Percentiles rank a stretch among this genome's conserved stretches.
These are phyloP conservation scores for Peronosclerospora sorghi DNA, from an alignment of 352 stramenopile species.

Conservation along the genomic window DNA sequence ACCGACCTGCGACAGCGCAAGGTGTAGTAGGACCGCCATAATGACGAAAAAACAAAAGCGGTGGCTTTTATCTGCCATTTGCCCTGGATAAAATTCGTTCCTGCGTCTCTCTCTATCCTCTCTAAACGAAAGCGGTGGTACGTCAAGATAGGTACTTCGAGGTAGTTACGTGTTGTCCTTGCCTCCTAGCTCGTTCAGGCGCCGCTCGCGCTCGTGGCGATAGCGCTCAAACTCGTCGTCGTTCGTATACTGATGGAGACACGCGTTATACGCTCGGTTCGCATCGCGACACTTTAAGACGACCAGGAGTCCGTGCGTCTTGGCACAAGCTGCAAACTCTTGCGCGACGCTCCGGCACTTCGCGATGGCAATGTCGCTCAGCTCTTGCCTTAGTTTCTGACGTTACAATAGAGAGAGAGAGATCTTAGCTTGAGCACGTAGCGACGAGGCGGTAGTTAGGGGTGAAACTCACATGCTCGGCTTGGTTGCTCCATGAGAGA, in stretches of 20 bases:
- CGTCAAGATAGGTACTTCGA: too few relatives aligned
- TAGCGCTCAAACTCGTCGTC: slow-evolving; percentile 60
- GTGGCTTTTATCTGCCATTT: not conserved
- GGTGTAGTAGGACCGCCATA: slow-evolving; percentile 6
- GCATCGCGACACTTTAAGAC: slow-evolving; percentile 60
- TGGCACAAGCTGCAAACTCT: slow-evolving; percentile 58
- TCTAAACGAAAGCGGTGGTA: too few relatives aligned
- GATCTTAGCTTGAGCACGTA: too few relatives aligned
- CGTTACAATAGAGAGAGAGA: too few relatives aligned
- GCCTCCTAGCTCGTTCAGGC: too few relatives aligned
- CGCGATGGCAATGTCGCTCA: slow-evolving; percentile 72
- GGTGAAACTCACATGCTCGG: slow-evolving; percentile 65
- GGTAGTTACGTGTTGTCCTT: too few relatives aligned
- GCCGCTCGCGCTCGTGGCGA: slow-evolving; percentile 46
- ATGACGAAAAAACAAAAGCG: not conserved
- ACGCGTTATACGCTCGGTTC: slow-evolving; percentile 73
- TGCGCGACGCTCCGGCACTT: slow-evolving; percentile 51
- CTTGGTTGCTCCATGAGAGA: slow-evolving; percentile 77
- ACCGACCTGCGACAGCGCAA: slow-evolving; percentile 36
- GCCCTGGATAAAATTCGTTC: too few relatives aligned
- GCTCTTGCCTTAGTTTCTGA: slow-evolving; percentile 71
- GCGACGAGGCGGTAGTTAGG: too few relatives aligned
- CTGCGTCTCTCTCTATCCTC: too few relatives aligned
- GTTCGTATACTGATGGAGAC: slow-evolving; percentile 72
- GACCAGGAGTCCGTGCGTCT: slow-evolving; percentile 56